Conservation (phyloP, 163 green algal genomes). For the Coccomyxa subellipsoidea region DNA sequence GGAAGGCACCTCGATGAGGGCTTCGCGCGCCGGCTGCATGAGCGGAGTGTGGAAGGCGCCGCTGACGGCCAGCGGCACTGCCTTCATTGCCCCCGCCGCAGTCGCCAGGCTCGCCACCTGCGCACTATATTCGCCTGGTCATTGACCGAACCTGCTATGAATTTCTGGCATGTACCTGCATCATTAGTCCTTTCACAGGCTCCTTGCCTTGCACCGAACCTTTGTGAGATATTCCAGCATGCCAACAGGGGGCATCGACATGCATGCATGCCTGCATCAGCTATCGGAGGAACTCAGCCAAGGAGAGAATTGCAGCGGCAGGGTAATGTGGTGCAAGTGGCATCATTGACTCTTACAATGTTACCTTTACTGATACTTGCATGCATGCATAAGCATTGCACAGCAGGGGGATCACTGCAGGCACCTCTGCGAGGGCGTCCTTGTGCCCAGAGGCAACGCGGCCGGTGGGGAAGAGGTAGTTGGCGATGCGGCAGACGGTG, state of each 20-base stretch:
- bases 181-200: too few species aligned
- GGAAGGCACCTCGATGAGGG: constrained; percentile 55
- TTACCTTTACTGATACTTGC: too few species aligned
- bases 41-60: constrained; percentile 92
- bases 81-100: constrained; percentile 76
- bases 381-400: too few species aligned
- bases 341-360: too few species aligned
- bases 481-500: constrained; percentile 80
- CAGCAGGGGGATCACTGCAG: too few species aligned
- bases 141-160: too few species aligned
- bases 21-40: constrained; percentile 76
- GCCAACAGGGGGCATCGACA: background rate
- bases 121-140: background rate
- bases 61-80: constrained; percentile 68
- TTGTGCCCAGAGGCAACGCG: constrained; percentile 74
- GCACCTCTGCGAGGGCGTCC: constrained; percentile 47
- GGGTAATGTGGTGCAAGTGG: too few species aligned
- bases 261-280: too few species aligned
- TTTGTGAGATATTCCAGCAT: background rate
- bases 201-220: too few species aligned
- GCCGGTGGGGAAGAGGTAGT: constrained; percentile 91
- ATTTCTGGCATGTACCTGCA: background rate
- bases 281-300: too few species aligned
- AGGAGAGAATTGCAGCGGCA: too few species aligned
- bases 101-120: constrained; percentile 1